phyloP scores from a whole-genome alignment of 768 basidiomycete genomes.

The Russula earlei region DNA sequence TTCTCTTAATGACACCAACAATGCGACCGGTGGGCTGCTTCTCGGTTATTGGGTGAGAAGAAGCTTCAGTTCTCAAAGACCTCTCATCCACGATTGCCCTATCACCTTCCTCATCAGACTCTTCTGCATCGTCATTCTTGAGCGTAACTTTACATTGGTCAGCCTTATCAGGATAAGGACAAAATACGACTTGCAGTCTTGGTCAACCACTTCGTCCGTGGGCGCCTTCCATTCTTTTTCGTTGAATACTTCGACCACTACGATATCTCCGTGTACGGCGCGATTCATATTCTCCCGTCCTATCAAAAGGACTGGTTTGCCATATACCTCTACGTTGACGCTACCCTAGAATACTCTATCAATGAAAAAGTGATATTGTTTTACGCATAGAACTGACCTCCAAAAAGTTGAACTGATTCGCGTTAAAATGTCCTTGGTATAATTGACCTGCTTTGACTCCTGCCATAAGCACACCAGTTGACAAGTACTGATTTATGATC shows the following conservation, averaged over 20 bases:
- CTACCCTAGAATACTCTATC: conserved; percentile 45
- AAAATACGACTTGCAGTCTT: conserved; percentile 52
- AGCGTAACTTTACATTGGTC: conserved; percentile 46
- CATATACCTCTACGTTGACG: conserved; percentile 63
- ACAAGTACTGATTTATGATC: conserved; percentile 53
- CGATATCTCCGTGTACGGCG: conserved; percentile 86
- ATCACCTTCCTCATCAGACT: conserved; percentile 52
- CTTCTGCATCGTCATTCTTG: conserved; percentile 81
- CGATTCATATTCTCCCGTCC: conserved; percentile 95
- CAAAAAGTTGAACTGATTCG: conserved; percentile 91
- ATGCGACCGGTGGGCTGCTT: conserved; percentile 87
- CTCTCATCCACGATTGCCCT: conserved; percentile 28
- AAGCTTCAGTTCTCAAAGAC: conserved; percentile 21
- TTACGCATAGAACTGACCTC: conserved; percentile 47
- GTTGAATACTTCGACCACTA: conserved; percentile 80
- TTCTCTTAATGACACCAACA: conserved; percentile 88
- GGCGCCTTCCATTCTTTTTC: conserved; percentile 90
- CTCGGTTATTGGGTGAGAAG: conserved; percentile 34
- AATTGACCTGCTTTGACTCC: conserved; percentile 80
- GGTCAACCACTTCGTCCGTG: conserved; percentile 87
- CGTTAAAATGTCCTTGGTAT: conserved; percentile 91
- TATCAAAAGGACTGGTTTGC: conserved; percentile 72
- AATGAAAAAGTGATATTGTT: neutral
- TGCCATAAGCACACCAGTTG: conserved; percentile 58
- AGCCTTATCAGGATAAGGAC: neutral